Percentiles rank a stretch among this genome's conserved stretches.
Evolutionary conservation across 768 basidiomycete species (phyloP).

Genomic region (Trametes gibbosa): DNA sequence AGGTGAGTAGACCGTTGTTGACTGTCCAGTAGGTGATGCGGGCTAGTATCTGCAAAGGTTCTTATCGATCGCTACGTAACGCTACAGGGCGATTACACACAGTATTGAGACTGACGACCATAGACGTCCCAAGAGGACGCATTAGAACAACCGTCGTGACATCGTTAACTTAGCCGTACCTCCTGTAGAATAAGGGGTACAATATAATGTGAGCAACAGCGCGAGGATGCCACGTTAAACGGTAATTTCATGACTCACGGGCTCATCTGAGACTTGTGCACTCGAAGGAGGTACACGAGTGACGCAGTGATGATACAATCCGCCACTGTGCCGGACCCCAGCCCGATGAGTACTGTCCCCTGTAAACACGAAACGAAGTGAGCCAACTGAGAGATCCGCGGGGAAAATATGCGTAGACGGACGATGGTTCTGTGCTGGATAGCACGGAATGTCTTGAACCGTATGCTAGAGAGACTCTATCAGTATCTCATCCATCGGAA

Average conservation of each 20-base stretch:
- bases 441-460: not conserved
- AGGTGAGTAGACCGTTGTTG: slow-evolving; percentile 13
- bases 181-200: not conserved
- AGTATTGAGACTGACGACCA: not conserved
- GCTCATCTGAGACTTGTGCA: slow-evolving; percentile 13
- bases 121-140: too few relatives aligned
- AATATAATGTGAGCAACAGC: not conserved
- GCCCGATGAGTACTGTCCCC: slow-evolving; percentile 5
- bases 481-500: too few relatives aligned
- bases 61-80: not conserved
- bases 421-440: not conserved
- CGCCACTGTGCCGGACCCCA: slow-evolving; percentile 14
- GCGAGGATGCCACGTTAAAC: not conserved
- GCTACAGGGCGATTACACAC: not conserved
- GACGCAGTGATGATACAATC: slow-evolving; percentile 15
- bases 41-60: slow-evolving; percentile 4
- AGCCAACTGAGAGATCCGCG: not conserved
- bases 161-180: not conserved
- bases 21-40: slow-evolving; percentile 17
- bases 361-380: not conserved
- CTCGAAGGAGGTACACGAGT: slow-evolving; percentile 6
- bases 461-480: too few relatives aligned
- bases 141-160: too few relatives aligned
- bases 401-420: not conserved
- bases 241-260: not conserved